phyloP scores from a whole-genome alignment of 1,139 yeast species.

The Arxiozyma telluris region DNA sequence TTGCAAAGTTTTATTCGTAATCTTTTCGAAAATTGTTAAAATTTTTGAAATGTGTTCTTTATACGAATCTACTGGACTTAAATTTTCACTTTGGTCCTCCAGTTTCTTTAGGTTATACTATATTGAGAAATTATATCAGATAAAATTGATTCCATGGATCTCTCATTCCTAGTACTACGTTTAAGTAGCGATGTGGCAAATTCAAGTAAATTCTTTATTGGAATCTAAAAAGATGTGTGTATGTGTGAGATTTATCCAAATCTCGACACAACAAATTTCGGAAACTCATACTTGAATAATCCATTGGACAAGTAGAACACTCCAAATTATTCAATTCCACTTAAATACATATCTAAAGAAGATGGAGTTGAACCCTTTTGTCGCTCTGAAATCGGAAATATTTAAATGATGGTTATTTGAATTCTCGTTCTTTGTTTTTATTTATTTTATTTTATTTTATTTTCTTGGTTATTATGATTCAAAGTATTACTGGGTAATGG shows the following conservation, averaged over 20 bases:
- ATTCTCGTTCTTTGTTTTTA: no score
- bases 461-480: no score
- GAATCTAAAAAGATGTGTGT: not conserved
- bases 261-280: conserved; percentile 2
- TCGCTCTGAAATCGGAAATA: no score
- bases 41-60: conserved; percentile 6
- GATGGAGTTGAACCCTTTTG: not conserved
- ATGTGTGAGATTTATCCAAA: conserved; percentile 1
- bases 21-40: conserved; percentile 5
- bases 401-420: no score
- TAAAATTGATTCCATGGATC: not conserved
- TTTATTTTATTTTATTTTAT: no score
- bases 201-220: not conserved
- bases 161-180: not conserved
- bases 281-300: not conserved
- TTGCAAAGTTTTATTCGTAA: conserved; percentile 7
- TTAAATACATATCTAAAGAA: not conserved
- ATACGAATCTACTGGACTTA: not conserved
- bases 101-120: no score
- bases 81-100: not conserved
- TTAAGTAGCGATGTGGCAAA: not conserved
- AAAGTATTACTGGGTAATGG: not conserved
- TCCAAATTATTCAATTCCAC: not conserved
- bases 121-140: no score
- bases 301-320: not conserved